Evolutionary conservation across 1,284 basidiomycete genomes (phyloP).

Genomic region (Microbotryum intermedium): DNA sequence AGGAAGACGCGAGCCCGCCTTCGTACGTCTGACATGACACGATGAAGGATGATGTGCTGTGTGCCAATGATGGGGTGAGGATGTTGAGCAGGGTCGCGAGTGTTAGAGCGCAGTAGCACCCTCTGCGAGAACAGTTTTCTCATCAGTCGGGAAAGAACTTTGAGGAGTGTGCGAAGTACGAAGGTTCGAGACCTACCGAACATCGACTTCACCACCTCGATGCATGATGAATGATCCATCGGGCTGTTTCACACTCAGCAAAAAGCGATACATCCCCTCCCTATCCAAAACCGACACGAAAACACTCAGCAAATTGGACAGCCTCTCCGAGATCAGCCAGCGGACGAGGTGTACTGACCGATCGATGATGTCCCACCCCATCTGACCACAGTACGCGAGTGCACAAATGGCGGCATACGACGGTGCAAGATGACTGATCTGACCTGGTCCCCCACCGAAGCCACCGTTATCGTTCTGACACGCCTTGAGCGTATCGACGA

Average conservation of each 20-base stretch:
- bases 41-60: constrained; percentile 45
- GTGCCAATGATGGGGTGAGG: constrained; percentile 75
- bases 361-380: constrained; percentile 41
- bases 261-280: constrained; percentile 74
- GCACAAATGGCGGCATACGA: constrained; percentile 84
- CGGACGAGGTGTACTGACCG: constrained; percentile 22
- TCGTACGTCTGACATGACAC: constrained; percentile 87
- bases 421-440: constrained; percentile 76
- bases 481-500: constrained; percentile 65
- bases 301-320: not conserved
- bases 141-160: not conserved
- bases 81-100: constrained; percentile 66
- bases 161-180: not conserved
- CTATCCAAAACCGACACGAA: constrained; percentile 53
- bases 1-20: constrained; percentile 83
- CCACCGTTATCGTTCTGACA: constrained; percentile 77
- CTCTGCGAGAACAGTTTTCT: constrained; percentile 43
- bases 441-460: constrained; percentile 79
- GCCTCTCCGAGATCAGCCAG: not conserved
- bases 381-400: constrained; percentile 61
- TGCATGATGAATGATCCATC: constrained; percentile 93
- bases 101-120: constrained; percentile 65
- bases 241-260: constrained; percentile 83
- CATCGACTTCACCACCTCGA: constrained; percentile 82
- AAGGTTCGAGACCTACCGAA: constrained; percentile 51